These are phyloP conservation scores for Parasitella parasitica DNA, from an alignment of 371 early-diverging fungal species.

Conservation along the genomic window DNA sequence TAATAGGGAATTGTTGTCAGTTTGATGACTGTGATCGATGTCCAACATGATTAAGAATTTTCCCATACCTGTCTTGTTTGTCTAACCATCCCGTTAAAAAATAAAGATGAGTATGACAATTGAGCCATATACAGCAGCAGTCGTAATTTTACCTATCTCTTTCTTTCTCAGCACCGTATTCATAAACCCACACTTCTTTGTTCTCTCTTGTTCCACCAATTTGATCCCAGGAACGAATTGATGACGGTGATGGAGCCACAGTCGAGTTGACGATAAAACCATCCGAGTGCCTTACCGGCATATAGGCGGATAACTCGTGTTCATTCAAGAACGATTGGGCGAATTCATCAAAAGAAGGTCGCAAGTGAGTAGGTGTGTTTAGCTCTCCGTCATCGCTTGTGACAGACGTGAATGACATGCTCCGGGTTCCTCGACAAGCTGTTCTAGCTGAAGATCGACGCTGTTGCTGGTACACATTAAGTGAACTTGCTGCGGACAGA, in stretches of 20 bases:
- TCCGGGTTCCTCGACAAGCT: not conserved
- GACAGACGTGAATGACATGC: constrained; percentile 6
- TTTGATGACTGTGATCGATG: not conserved
- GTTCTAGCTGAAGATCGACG: constrained; percentile 3
- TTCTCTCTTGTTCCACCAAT: not conserved
- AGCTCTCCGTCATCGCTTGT: constrained; percentile 20
- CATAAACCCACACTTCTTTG: constrained; percentile 19
- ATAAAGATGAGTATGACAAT: not conserved
- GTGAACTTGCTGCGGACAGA: constrained; percentile 8
- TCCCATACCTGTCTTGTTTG: constrained; percentile 30
- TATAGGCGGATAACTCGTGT: constrained; percentile 1
- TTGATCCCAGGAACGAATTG: not conserved
- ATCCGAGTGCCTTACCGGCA: constrained; percentile 8
- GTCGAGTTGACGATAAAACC: not conserved
- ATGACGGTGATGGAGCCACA: not conserved
- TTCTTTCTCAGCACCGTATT: constrained; percentile 31
- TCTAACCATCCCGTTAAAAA: constrained; percentile 18
- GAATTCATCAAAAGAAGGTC: constrained; percentile 4
- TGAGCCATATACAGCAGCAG: not conserved
- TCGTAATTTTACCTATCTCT: constrained; percentile 18
- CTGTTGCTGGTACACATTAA: not conserved
- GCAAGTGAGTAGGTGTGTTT: constrained; percentile 8
- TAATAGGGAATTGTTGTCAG: not conserved
- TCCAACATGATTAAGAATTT: not conserved
- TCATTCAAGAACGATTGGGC: constrained; percentile 4